Conservation (phyloP, 1,139 yeast species). For the Suhomyces taliae region DNA sequence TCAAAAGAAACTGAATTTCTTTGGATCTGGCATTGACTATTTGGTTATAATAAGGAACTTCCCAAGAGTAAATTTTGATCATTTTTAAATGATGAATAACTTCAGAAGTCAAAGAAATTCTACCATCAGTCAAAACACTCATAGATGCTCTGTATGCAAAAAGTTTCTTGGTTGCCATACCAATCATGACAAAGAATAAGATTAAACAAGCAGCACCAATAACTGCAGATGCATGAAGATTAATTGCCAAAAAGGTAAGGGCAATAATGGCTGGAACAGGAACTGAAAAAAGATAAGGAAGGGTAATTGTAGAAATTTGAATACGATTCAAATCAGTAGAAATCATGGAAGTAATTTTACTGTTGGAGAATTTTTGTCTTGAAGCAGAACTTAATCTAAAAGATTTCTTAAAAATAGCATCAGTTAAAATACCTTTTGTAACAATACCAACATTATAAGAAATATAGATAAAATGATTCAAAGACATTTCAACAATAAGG, state of each 20-base stretch:
- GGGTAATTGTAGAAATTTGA: slow-evolving; percentile 18
- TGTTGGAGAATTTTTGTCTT: slow-evolving; percentile 15
- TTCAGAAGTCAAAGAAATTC: slow-evolving; percentile 19
- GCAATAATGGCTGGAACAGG: slow-evolving; percentile 46
- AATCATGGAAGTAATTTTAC: slow-evolving; percentile 23
- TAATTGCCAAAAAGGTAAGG: slow-evolving; percentile 39
- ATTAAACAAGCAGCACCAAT: slow-evolving; percentile 34
- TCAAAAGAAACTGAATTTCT: slow-evolving; percentile 49
- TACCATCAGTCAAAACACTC: slow-evolving; percentile 15
- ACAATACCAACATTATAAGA: neutral
- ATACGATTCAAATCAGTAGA: slow-evolving; percentile 24
- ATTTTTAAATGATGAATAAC: slow-evolving; percentile 19
- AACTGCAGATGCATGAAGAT: slow-evolving; percentile 25
- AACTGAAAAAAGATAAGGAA: slow-evolving; percentile 13
- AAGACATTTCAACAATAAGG: neutral
- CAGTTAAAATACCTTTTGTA: slow-evolving; percentile 20
- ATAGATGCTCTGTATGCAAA: slow-evolving; percentile 13
- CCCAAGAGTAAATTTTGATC: slow-evolving; percentile 23
- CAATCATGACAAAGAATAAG: slow-evolving; percentile 16
- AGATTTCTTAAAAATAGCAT: slow-evolving; percentile 19
- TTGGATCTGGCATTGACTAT: slow-evolving; percentile 31
- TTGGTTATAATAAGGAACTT: slow-evolving; percentile 15
- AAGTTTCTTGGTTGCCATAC: slow-evolving; percentile 12
- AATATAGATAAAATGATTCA: neutral
- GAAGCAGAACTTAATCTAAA: slow-evolving; percentile 17